Percentiles rank a stretch among this genome's conserved stretches.
phyloP scores from a whole-genome alignment of 768 basidiomycete species.

The Jaapia argillacea region DNA sequence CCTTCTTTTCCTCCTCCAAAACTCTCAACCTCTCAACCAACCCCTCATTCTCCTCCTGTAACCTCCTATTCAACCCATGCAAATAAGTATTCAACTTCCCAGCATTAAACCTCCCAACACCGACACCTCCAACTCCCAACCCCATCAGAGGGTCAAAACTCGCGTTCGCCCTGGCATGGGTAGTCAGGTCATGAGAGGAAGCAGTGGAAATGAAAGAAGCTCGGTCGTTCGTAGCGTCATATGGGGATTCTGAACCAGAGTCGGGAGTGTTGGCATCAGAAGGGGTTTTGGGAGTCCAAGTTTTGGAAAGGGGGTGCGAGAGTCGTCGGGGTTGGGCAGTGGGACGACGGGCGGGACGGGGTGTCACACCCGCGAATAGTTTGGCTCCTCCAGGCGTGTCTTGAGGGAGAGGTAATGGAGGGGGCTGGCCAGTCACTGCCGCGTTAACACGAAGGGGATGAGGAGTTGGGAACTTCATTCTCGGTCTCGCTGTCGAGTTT shows the following conservation, averaged over 20 bases:
- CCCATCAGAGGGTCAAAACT: conserved; percentile 83
- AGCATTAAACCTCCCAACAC: conserved; percentile 74
- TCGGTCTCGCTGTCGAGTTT: conserved; percentile 71
- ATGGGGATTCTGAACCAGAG: conserved; percentile 24
- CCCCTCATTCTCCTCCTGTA: conserved; percentile 79
- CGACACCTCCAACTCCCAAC: conserved; percentile 53
- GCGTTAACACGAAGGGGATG: conserved; percentile 30
- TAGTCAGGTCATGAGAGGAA: conserved; percentile 83
- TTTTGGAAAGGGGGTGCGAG: conserved; percentile 62
- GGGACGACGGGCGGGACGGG: conserved; percentile 38
- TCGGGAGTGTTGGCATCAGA: conserved; percentile 10
- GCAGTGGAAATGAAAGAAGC: conserved; percentile 73
- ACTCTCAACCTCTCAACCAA: conserved; percentile 44
- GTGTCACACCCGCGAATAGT: conserved; percentile 52
- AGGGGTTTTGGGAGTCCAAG: conserved; percentile 19
- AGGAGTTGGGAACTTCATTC: conserved; percentile 55
- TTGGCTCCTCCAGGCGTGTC: neutral
- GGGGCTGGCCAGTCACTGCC: neutral
- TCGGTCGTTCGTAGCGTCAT: conserved; percentile 42
- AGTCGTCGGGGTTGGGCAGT: conserved; percentile 27
- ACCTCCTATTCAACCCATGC: conserved; percentile 71
- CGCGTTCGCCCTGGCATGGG: conserved; percentile 70
- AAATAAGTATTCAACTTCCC: conserved; percentile 79
- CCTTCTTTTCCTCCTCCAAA: conserved; percentile 40
- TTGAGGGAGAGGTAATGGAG: neutral